Conservation (phyloP, 1,284 basidiomycete species). For the Cutaneotrichosporon curvatum region DNA sequence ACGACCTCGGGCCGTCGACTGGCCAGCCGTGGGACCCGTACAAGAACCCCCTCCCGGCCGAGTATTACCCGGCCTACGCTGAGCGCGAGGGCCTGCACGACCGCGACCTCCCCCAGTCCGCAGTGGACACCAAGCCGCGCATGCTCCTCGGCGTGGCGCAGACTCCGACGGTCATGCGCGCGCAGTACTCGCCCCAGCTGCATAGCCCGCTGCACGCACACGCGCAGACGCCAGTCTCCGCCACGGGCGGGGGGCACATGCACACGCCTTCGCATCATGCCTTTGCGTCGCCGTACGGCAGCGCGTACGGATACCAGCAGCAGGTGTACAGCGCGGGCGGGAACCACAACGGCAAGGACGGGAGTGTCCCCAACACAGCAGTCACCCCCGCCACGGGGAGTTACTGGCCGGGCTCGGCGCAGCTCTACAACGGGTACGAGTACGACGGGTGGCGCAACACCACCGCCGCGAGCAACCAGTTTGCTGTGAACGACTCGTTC, state of each 20-base stretch:
- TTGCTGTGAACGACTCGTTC: neutral
- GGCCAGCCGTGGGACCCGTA: constrained; percentile 13
- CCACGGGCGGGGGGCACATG: too few species aligned
- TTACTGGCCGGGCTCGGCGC: neutral
- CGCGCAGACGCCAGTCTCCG: too few species aligned
- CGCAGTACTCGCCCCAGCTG: neutral
- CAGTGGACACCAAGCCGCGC: too few species aligned
- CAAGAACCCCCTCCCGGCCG: constrained; percentile 7
- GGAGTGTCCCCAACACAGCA: too few species aligned
- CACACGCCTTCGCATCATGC: neutral
- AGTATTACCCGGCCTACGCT: neutral
- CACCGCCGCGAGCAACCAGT: neutral
- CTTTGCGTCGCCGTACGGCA: neutral
- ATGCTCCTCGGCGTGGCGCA: neutral
- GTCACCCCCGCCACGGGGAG: neutral
- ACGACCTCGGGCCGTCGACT: constrained; percentile 7
- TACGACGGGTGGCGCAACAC: neutral
- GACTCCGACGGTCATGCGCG: neutral
- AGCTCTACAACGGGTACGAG: too few species aligned
- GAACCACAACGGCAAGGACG: too few species aligned
- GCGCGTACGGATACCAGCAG: neutral
- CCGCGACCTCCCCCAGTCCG: too few species aligned
- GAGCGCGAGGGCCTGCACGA: too few species aligned
- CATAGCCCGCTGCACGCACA: too few species aligned
- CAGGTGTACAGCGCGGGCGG: neutral